These are phyloP conservation scores for Pseudogymnoascus sp. DNA, from an alignment of 2,329 filamentous ascomycete species.

Conservation along the genomic window DNA sequence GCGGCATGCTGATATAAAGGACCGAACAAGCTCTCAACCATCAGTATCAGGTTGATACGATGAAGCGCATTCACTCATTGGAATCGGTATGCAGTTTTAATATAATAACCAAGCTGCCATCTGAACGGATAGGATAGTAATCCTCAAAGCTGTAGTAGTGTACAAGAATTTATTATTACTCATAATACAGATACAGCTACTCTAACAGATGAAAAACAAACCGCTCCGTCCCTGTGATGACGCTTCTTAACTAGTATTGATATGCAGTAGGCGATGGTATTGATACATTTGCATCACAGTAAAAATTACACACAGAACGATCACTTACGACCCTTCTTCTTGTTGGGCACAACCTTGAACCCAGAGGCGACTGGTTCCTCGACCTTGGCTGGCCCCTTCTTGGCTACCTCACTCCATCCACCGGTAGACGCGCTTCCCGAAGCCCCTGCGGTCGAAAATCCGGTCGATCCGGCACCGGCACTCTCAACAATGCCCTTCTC, in stretches of 20 bases:
- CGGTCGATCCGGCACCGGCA: constrained; percentile 42
- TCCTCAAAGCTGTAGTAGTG: not conserved
- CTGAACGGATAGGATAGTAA: not conserved
- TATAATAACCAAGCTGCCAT: not conserved
- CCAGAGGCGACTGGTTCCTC: constrained; percentile 41
- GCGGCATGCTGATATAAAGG: not conserved
- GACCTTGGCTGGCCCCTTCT: constrained; percentile 61
- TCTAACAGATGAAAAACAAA: constrained; percentile 4
- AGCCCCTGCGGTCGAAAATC: constrained; percentile 34
- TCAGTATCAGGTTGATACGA: not conserved
- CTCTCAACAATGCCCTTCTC: constrained; percentile 81
- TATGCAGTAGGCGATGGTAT: constrained; percentile 2
- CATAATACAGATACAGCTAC: constrained; percentile 9
- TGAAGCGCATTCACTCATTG: not conserved
- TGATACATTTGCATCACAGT: constrained; percentile 10
- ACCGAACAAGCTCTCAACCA: not conserved
- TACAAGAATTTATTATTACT: constrained; percentile 3
- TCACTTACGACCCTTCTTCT: constrained; percentile 83
- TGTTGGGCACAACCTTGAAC: constrained; percentile 84
- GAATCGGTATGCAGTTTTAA: not conserved
- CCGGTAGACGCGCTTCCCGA: constrained; percentile 42
- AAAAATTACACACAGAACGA: not conserved
- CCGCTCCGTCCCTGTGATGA: not conserved
- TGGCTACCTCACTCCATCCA: constrained; percentile 95
- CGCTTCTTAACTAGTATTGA: not conserved